These are phyloP conservation scores for Diospyros kaki DNA, from an alignment of 148 eudicot genomes.

Conservation along the genomic window DNA sequence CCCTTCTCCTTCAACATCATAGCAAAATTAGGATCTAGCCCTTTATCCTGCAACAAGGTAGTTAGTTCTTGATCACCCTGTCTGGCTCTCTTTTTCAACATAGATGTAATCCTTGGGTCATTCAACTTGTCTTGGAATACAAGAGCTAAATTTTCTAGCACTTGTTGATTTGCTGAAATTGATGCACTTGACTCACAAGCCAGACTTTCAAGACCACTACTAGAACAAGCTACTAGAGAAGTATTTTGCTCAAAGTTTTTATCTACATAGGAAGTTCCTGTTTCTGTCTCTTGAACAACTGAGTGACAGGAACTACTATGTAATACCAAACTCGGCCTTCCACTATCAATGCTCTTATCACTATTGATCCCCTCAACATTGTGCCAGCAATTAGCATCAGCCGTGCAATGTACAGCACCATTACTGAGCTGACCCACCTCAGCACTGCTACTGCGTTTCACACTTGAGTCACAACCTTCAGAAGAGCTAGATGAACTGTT, in stretches of 20 bases:
- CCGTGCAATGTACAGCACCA: conserved; percentile 56
- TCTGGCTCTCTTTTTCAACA: conserved; percentile 65
- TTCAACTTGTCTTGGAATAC: conserved; percentile 85
- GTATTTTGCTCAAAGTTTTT: conserved; percentile 52
- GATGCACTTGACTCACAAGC: conserved; percentile 85
- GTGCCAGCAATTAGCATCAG: conserved; percentile 66
- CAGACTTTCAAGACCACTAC: conserved; percentile 93
- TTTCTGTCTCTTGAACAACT: conserved; percentile 80
- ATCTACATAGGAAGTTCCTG: conserved; percentile 61
- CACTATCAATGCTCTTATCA: conserved; percentile 92
- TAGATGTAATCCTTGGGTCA: conserved; percentile 79
- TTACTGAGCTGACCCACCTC: conserved; percentile 86
- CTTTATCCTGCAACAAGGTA: conserved; percentile 85
- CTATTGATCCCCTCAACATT: conserved; percentile 77
- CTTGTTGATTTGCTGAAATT: conserved; percentile 65
- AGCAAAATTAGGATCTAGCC: conserved; percentile 97
- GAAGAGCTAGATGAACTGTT: conserved; percentile 94
- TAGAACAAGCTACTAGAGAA: conserved; percentile 61
- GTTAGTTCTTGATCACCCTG: conserved; percentile 78
- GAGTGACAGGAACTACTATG: conserved; percentile 92
- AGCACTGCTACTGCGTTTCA: conserved; percentile 96
- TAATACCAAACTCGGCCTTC: conserved; percentile 85
- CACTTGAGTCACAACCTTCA: conserved; percentile 92
- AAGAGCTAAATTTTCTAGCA: conserved; percentile 75
- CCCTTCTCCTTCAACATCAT: conserved; percentile 97